Evolutionary conservation across 179 eudicot species (phyloP).

Genomic region (Beta macrorhiza): DNA sequence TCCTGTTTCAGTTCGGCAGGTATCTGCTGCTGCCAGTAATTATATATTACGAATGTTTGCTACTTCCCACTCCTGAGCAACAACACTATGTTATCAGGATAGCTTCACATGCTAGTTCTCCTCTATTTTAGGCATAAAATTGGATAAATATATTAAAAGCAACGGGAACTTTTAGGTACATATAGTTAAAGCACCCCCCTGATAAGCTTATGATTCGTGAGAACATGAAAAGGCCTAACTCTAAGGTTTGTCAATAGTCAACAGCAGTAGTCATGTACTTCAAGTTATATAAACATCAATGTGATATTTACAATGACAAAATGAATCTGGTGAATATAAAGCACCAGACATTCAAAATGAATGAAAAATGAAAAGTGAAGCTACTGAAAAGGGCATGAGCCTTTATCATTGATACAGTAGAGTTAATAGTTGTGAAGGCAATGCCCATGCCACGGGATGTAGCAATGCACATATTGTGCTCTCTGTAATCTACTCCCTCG

Average conservation of each 20-base stretch:
- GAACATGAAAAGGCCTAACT: neutral
- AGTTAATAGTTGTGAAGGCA: neutral
- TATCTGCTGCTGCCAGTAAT: conserved; percentile 19
- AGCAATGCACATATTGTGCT: neutral
- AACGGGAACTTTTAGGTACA: neutral
- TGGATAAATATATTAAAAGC: neutral
- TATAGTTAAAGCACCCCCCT: neutral
- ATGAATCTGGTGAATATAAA: neutral
- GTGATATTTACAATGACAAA: neutral
- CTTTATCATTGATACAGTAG: neutral
- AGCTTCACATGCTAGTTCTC: neutral
- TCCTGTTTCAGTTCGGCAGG: conserved; percentile 80
- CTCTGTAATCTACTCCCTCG: neutral
- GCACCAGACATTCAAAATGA: neutral
- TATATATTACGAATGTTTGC: no score
- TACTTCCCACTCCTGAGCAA: neutral
- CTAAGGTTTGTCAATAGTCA: neutral
- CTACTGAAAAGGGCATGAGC: neutral
- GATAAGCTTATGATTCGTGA: neutral
- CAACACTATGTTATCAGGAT: neutral
- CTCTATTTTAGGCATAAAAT: neutral
- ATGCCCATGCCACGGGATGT: neutral
- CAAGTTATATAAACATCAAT: no score
- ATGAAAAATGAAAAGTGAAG: neutral
- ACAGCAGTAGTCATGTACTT: neutral